A percentile compares a stretch with the other conserved stretches of the same genome.
Conservation (phyloP, 495 filamentous ascomycete species). For the Xylaria intraflava region DNA sequence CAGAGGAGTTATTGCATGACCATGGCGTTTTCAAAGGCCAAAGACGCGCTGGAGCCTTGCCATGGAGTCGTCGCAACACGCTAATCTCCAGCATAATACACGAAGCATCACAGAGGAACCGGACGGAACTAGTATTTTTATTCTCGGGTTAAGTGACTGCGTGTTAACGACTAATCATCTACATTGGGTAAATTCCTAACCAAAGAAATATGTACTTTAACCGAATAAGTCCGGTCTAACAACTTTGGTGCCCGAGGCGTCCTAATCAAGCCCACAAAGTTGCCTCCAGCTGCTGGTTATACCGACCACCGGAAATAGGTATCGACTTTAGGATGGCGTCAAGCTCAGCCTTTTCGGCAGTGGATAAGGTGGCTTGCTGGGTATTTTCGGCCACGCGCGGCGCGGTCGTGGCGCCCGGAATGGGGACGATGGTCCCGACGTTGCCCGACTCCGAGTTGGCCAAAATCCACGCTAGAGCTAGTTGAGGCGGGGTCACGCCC, state of each 20-base stretch:
- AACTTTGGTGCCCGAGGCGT: too few species aligned
- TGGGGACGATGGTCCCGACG: constrained; percentile 54
- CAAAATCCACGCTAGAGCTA: constrained; percentile 60
- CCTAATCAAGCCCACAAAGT: neutral
- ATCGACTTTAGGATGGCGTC: constrained; percentile 20
- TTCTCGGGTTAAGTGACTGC: too few species aligned
- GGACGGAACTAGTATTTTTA: too few species aligned
- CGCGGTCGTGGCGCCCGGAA: constrained; percentile 53
- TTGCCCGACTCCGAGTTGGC: neutral
- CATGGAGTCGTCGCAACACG: constrained; percentile 27
- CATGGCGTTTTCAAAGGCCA: constrained; percentile 34
- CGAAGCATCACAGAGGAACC: too few species aligned
- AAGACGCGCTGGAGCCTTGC: constrained; percentile 26
- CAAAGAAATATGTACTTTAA: too few species aligned
- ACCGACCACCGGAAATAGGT: neutral
- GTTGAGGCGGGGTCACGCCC: constrained; percentile 54
- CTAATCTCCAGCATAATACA: too few species aligned
- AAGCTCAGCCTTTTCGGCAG: constrained; percentile 30
- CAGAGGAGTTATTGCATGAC: constrained; percentile 22
- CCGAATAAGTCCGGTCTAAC: too few species aligned
- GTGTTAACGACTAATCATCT: too few species aligned
- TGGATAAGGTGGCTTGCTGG: constrained; percentile 7
- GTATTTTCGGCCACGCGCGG: constrained; percentile 33
- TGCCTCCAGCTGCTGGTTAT: neutral
- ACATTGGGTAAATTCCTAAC: too few species aligned